Conservation (phyloP, 139 green algal genomes). For the Chlamydomonas sp. region DNA sequence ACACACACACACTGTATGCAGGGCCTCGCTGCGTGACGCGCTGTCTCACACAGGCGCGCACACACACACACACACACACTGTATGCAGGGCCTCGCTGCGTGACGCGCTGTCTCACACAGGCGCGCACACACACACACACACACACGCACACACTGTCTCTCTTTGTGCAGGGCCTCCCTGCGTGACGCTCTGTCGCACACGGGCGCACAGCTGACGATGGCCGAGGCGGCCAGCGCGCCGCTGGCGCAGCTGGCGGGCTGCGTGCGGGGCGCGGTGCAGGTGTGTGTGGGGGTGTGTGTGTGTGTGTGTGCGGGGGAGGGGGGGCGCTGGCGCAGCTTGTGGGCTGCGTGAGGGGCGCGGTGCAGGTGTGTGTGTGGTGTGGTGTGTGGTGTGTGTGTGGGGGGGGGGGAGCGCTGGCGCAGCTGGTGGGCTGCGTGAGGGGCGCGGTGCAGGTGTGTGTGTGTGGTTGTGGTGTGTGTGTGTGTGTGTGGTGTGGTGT, state of each 20-base stretch:
- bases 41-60: no score
- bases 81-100: no score
- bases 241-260: slow-evolving; percentile 16
- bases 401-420: not conserved
- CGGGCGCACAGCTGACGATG: slow-evolving; percentile 22
- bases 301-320: not conserved
- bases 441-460: slow-evolving; percentile 21
- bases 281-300: no score
- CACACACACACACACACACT: no score
- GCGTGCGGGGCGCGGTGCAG: slow-evolving; percentile 18
- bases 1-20: no score
- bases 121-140: no score
- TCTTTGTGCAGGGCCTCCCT: slow-evolving; percentile 34
- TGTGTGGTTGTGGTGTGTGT: no score
- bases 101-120: no score
- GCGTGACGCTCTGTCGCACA: slow-evolving; percentile 29
- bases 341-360: not conserved
- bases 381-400: not conserved
- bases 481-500: no score
- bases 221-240: slow-evolving; percentile 17
- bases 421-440: slow-evolving; percentile 20
- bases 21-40: no score
- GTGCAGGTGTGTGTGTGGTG: not conserved
- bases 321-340: no score
- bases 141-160: no score